Base-by-base conservation (phyloP, 176 grass and related monocot species). In the Ensete ventricosum region DNA sequence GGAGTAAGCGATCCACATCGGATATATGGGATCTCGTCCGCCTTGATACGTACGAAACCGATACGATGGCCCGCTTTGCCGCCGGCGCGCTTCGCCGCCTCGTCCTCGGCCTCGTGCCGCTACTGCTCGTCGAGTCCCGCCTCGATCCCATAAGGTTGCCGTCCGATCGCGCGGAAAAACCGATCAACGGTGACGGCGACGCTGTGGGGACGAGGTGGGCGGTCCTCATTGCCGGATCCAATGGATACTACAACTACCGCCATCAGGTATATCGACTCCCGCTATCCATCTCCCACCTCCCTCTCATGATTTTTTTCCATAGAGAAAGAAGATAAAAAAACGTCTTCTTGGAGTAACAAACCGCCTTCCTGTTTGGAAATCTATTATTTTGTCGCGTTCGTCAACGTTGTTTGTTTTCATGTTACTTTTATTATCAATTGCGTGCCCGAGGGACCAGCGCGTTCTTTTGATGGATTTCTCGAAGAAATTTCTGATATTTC, bases 181-280 rank as follows among this genome's bases (percentile, higher is more conserved):
- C 0, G 59, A 43, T 43, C 34, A 43, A 5, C 34, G 51, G 20
- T 13, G 85, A 73, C 2, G 84, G 89, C 49, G 84, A 81, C 81
- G 54, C 75, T 52, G 69, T 81, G 53, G 90, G 90, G 24, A 94
- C 88, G 2, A 85, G 82, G 65, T 98, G 95, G 95, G 95, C 90
- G 13, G 90, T 98, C 75, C 90, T 98, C 86, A 48, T 98, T 78
- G 90, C 94, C 64, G 90, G 90, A 54, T 98, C 94, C 49, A 83
- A 62, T 54, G 94, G 90, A 50, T 98, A 90, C 79, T 87, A 84
- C 79, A 93, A 98, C 82, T 98, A 98, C 76, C 88, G 95, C 21
- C 95, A 98, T 73, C 95, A 98, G 90, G 95, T 80, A 7, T 43
- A 6, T 43, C 34, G 34, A 6, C 34, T 43, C 34, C 34, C 34